These are phyloP conservation scores for Sporothrix variecibatus DNA, from an alignment of 2,329 filamentous ascomycete species.

Conservation along the genomic window DNA sequence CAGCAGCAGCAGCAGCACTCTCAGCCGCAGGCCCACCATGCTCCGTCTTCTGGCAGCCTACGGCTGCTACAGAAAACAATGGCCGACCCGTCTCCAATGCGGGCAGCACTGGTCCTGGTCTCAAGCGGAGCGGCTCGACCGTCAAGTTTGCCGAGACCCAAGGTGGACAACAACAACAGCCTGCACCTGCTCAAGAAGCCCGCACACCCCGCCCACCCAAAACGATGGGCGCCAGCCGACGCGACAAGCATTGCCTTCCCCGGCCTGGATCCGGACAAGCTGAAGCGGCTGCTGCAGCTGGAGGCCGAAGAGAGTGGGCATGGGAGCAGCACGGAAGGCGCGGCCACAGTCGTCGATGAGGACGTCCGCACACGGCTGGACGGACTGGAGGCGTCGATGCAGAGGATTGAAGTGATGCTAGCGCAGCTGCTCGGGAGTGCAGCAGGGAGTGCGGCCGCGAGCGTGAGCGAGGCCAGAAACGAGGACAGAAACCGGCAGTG, in stretches of 20 bases:
- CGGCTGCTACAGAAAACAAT: background rate
- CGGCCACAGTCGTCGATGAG: background rate
- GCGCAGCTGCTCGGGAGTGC: conserved; percentile 32
- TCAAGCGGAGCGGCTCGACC: conserved; percentile 14
- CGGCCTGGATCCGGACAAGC: conserved; percentile 49
- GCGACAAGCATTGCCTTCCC: conserved; percentile 62
- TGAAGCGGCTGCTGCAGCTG: conserved; percentile 51
- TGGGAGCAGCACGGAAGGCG: background rate
- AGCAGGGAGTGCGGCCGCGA: conserved; percentile 43
- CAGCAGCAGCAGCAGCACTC: background rate
- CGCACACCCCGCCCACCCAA: conserved; percentile 16
- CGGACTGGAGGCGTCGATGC: conserved; percentile 53
- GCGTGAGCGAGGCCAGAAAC: background rate
- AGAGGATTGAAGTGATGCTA: conserved; percentile 40
- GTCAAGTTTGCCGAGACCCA: conserved; percentile 28
- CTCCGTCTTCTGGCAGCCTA: background rate
- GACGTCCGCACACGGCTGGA: conserved; percentile 49
- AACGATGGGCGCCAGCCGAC: conserved; percentile 44
- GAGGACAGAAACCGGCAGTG: too few relatives aligned
- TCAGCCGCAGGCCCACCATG: conserved; percentile 20
- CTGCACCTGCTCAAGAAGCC: background rate
- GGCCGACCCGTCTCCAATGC: background rate
- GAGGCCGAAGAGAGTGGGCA: conserved; percentile 13
- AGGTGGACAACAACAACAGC: background rate
- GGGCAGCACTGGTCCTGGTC: background rate